Evolutionary conservation across 305 asterid genomes (phyloP), one percentile per base, ranked within the genome.

Genomic region (Fraxinus dipetala): DNA sequence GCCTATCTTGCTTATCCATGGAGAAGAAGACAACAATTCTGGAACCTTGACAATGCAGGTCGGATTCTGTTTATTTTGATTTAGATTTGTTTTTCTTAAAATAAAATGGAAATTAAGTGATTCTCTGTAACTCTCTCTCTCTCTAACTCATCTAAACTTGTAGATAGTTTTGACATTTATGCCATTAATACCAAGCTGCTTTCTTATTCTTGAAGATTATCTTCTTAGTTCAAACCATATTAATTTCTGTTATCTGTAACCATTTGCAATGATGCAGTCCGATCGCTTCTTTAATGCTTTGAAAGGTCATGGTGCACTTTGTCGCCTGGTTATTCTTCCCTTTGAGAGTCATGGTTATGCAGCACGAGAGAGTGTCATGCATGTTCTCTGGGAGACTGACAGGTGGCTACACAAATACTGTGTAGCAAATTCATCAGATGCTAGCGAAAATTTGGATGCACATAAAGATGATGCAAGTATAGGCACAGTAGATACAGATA

Each of bases 41-140:
- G 99, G 99, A 84, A 94, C 99, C 78, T 86, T 94, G 90, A 96
- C 98, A 43, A 94, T 96, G 98, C 99, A 96, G 98, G 99, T 95
- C 76, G 45, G 69, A 16, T 72, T 34, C 56, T 80, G 16, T 63
- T 78, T 67, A 79, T 84, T n/a, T 20, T 82, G 51, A 35, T 79
- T 38, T 35, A 11, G 38, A 40, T 36, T 26, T 56, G 8, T 40
- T 79, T 7, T 16, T 77, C 31, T 14, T 79, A 59, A 13, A 10
- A 11, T 24, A 65, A 67, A 35, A 40, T 43, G 8, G 72, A 78
- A 79, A 76, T 79, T 32, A 18, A 16, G 20, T 13, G 35, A 67
- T 67, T 26, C 38, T 13, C 22, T 6, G 0, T 24, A 4, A 13
- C 34, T 30, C 32, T 24, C 73, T 24, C 7, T 56, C 54, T 75